Evolutionary conservation across 306 rosid genomes (phyloP).

Genomic region (Calophaca sinica): DNA sequence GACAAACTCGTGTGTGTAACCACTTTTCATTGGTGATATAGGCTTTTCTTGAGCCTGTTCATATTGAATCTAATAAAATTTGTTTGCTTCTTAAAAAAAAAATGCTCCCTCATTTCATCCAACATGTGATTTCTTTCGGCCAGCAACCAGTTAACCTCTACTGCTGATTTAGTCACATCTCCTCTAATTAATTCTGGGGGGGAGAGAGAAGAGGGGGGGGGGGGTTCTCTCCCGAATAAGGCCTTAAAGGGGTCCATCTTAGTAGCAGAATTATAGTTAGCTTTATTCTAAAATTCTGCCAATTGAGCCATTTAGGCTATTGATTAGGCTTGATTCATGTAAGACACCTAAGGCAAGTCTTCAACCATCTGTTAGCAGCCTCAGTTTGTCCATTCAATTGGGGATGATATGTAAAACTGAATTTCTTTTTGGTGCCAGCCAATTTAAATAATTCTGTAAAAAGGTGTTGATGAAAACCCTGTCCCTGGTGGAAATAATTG

Average conservation of each 20-base stretch:
- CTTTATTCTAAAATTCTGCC: background rate
- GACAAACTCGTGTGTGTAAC: too few relatives aligned
- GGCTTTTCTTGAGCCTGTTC: too few relatives aligned
- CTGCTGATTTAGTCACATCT: background rate
- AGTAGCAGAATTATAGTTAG: background rate
- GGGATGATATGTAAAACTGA: background rate
- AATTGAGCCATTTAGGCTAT: background rate
- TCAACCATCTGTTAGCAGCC: background rate
- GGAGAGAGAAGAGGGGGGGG: too few relatives aligned
- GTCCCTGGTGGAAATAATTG: background rate
- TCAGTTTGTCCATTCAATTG: background rate
- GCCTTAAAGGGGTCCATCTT: background rate
- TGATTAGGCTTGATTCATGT: background rate
- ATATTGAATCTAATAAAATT: too few relatives aligned
- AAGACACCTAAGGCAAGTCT: background rate
- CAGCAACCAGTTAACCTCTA: background rate
- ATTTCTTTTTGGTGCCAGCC: background rate
- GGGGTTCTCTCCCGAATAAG: background rate
- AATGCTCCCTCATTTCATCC: background rate
- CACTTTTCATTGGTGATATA: too few relatives aligned
- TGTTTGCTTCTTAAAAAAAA: too few relatives aligned
- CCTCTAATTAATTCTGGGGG: background rate
- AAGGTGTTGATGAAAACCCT: background rate
- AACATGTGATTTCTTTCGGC: background rate
- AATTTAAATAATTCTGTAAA: background rate